Percentiles rank a stretch among this genome's conserved stretches.
Evolutionary conservation across 129 eudicot genomes (phyloP).

Genomic region (Centella asiatica): DNA sequence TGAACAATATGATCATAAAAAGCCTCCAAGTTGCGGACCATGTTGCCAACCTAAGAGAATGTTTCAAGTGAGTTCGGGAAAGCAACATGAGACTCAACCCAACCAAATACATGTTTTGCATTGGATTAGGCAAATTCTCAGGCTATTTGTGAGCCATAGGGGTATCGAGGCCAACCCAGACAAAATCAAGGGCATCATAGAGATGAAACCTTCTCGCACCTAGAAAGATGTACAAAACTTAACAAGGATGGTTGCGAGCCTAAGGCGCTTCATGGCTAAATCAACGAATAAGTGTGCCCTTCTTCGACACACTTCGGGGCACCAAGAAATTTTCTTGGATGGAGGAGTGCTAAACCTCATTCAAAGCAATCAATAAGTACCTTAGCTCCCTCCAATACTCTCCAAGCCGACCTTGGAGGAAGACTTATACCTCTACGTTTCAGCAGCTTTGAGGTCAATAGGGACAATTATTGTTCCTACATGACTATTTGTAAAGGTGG

Average conservation of each 20-base stretch:
- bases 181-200: too few relatives aligned
- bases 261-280: neutral
- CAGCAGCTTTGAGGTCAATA: neutral
- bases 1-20: neutral
- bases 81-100: too few relatives aligned
- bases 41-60: neutral
- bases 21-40: neutral
- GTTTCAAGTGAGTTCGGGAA: neutral
- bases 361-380: neutral
- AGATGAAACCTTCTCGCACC: neutral
- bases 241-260: neutral
- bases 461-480: too few relatives aligned
- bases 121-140: too few relatives aligned
- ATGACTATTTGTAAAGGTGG: too few relatives aligned
- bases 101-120: too few relatives aligned
- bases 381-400: neutral
- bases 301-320: neutral
- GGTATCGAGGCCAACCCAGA: too few relatives aligned
- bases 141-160: too few relatives aligned
- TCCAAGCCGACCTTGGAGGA: neutral
- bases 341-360: neutral
- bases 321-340: neutral
- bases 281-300: neutral
- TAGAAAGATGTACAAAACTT: neutral
- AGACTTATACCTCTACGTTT: neutral